Evolutionary conservation across 2,329 filamentous ascomycete genomes (phyloP).

Genomic region (Venturiaceae sp.): DNA sequence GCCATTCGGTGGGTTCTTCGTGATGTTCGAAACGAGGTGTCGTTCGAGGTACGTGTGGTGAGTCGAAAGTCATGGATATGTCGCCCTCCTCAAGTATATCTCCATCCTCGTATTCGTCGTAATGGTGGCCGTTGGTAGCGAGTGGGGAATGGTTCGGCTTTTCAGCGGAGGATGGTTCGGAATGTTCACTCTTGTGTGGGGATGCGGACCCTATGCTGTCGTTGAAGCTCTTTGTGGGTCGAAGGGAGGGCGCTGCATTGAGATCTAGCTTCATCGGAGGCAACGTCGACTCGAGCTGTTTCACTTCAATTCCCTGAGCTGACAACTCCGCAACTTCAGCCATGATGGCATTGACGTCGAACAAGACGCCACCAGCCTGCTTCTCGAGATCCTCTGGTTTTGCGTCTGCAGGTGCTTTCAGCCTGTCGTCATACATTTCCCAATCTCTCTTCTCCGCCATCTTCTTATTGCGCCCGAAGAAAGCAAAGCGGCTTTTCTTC

Average conservation of each 20-base stretch:
- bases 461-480: slow-evolving; percentile 79
- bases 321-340: slow-evolving; percentile 60
- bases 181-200: slow-evolving; percentile 13
- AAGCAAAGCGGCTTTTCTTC: slow-evolving; percentile 50
- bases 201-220: slow-evolving; percentile 19
- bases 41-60: slow-evolving; percentile 10
- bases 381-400: slow-evolving; percentile 25
- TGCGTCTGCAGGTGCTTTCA: slow-evolving; percentile 30
- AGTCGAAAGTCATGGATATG: slow-evolving; percentile 35
- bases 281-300: slow-evolving; percentile 46
- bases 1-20: slow-evolving; percentile 12
- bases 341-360: slow-evolving; percentile 91
- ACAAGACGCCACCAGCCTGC: slow-evolving; percentile 53
- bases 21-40: slow-evolving; percentile 9
- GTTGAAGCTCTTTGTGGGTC: slow-evolving; percentile 32
- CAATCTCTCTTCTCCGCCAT: slow-evolving; percentile 71
- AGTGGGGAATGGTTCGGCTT: slow-evolving; percentile 7
- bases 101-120: slow-evolving; percentile 5
- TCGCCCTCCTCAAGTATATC: slow-evolving; percentile 29
- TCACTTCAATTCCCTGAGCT: slow-evolving; percentile 59
- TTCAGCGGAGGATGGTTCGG: slow-evolving; percentile 10
- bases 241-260: background rate
- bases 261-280: slow-evolving; percentile 12
- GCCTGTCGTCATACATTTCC: slow-evolving; percentile 80
- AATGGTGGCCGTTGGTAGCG: slow-evolving; percentile 4